phyloP scores from a whole-genome alignment of 306 rosid genomes.

The Gastrolobium bilobum region DNA sequence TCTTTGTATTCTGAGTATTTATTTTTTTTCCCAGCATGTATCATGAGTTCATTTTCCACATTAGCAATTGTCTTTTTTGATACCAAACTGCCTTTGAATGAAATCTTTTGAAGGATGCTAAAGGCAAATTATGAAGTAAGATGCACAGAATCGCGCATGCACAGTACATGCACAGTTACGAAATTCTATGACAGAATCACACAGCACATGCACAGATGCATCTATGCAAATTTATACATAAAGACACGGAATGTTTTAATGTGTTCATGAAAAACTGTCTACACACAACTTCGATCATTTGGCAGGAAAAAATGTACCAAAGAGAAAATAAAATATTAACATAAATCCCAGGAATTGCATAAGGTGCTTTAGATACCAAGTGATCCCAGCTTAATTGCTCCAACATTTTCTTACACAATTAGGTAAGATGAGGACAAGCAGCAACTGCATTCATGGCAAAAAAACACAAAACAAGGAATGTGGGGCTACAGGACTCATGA shows the following conservation, averaged over 20 bases:
- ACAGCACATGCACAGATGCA: background rate
- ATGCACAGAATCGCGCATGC: background rate
- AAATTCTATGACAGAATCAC: constrained; percentile 22
- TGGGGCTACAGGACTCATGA: no score
- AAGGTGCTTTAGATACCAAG: background rate
- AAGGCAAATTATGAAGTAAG: background rate
- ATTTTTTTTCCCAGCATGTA: constrained; percentile 20
- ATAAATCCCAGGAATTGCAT: background rate
- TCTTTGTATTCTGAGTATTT: constrained; percentile 17
- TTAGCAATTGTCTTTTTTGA: background rate
- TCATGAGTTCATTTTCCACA: constrained; percentile 5
- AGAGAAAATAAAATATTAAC: background rate
- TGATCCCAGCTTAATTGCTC: background rate
- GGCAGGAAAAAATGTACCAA: no score
- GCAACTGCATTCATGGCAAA: background rate
- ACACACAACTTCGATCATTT: background rate
- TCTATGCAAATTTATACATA: background rate
- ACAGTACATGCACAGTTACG: background rate
- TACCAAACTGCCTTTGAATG: constrained; percentile 7
- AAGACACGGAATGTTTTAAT: background rate
- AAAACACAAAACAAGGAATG: no score
- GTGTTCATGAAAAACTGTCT: background rate
- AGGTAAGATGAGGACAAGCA: background rate
- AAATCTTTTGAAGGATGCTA: constrained; percentile 10
- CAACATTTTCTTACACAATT: no score